Conservation (phyloP, 148 eudicot species). For the Rhododendron kiyosumense region DNA sequence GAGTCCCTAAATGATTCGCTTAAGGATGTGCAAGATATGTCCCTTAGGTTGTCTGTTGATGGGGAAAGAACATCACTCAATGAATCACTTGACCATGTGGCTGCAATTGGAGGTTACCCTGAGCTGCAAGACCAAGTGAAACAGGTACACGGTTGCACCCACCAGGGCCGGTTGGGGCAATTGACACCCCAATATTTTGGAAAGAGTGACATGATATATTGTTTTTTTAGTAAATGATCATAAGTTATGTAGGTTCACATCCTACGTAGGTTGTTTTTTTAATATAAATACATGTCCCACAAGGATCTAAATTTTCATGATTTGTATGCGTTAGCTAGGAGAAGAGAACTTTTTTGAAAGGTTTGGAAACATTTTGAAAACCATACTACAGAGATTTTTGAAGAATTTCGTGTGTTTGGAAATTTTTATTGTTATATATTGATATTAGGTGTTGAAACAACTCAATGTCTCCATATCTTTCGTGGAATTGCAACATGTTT, state of each 20-base stretch:
- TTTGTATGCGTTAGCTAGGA: not conserved
- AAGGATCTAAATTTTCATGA: not conserved
- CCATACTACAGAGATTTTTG: not conserved
- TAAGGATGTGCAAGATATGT: conserved; percentile 62
- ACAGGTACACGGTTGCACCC: not conserved
- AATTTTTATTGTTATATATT: not conserved
- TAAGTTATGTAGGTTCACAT: not conserved
- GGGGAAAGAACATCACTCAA: conserved; percentile 51
- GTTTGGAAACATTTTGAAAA: not conserved
- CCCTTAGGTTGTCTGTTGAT: conserved; percentile 63
- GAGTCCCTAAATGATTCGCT: conserved; percentile 60
- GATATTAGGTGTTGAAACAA: not conserved
- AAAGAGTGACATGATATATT: not conserved
- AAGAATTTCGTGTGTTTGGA: not conserved
- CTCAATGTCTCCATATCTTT: not conserved
- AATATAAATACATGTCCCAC: not conserved
- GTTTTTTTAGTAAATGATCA: not conserved
- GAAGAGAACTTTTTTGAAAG: not conserved
- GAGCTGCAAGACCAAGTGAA: conserved; percentile 59
- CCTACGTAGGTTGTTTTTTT: not conserved
- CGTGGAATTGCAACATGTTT: not conserved
- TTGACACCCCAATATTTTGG: not conserved
- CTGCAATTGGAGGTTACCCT: conserved; percentile 19
- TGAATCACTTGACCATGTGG: conserved; percentile 26
- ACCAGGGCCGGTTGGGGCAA: not conserved